These are phyloP conservation scores for Parastagonospora nodorum DNA, from an alignment of 2,329 filamentous ascomycete species.

Conservation along the genomic window DNA sequence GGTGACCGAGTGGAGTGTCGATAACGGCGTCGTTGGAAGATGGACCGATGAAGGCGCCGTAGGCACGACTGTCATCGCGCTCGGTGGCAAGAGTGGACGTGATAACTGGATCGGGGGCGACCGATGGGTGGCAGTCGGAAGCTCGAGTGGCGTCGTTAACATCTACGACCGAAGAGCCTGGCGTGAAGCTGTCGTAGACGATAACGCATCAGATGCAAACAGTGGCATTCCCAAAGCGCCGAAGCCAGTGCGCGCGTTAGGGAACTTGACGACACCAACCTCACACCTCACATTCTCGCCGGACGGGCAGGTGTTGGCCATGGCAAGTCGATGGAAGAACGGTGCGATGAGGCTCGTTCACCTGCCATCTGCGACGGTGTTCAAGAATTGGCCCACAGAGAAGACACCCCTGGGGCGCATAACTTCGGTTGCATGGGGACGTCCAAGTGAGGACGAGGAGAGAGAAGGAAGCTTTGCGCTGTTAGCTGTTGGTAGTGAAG, in stretches of 20 bases:
- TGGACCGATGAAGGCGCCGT: constrained; percentile 93
- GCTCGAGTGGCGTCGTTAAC: constrained; percentile 86
- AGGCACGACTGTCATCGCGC: constrained; percentile 78
- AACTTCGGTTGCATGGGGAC: constrained; percentile 59
- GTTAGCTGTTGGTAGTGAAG: constrained; percentile 86
- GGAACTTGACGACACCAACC: constrained; percentile 86
- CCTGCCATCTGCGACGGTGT: constrained; percentile 89
- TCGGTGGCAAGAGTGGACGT: constrained; percentile 72
- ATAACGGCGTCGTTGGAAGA: constrained; percentile 71
- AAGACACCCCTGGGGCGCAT: constrained; percentile 87
- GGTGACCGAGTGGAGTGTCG: constrained; percentile 84
- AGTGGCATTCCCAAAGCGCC: constrained; percentile 67
- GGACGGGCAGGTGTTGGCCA: constrained; percentile 86
- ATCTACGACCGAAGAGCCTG: constrained; percentile 83
- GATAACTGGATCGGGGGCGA: constrained; percentile 72
- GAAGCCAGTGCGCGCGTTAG: constrained; percentile 73
- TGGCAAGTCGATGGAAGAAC: constrained; percentile 85
- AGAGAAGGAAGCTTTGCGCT: constrained; percentile 64
- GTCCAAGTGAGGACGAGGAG: constrained; percentile 55
- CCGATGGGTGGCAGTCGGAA: constrained; percentile 87
- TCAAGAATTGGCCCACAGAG: constrained; percentile 94
- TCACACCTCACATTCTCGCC: constrained; percentile 81
- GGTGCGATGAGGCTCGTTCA: constrained; percentile 88
- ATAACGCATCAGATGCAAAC: constrained; percentile 33
- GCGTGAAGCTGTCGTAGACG: constrained; percentile 42